These are phyloP conservation scores for Irpex sp. DNA, from an alignment of 1,284 basidiomycete genomes.

Conservation along the genomic window DNA sequence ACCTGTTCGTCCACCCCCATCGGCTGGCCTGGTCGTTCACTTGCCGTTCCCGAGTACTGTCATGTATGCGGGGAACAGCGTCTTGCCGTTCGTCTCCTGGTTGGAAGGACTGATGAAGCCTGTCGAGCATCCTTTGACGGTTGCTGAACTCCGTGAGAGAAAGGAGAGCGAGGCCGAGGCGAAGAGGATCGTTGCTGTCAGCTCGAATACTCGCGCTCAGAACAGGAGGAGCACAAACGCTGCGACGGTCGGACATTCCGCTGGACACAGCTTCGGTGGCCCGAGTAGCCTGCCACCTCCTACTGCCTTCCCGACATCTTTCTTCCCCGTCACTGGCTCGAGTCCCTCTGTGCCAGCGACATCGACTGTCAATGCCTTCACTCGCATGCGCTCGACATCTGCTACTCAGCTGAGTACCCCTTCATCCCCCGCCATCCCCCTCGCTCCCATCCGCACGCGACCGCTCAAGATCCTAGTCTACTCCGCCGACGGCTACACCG, in stretches of 20 bases:
- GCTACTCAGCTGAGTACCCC: constrained; percentile 26
- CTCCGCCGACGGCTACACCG: constrained; percentile 85
- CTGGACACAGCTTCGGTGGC: constrained; percentile 16
- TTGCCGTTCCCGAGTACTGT: constrained; percentile 68
- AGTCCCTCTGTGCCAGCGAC: constrained; percentile 1
- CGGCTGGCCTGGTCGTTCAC: constrained; percentile 70
- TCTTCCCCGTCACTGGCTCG: constrained; percentile 22
- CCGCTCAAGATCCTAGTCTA: constrained; percentile 72
- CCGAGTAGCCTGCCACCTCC: constrained; percentile 29
- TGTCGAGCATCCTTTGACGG: constrained; percentile 23
- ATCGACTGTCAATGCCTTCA: constrained; percentile 16
- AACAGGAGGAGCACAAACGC: constrained; percentile 12
- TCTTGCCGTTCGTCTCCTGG: constrained; percentile 59
- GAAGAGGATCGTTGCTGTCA: constrained; percentile 3
- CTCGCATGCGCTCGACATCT: constrained; percentile 28
- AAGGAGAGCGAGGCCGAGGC: constrained; percentile 1
- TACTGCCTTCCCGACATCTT: constrained; percentile 25
- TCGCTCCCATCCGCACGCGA: constrained; percentile 33
- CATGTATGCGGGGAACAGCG: constrained; percentile 42
- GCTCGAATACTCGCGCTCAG: neutral
- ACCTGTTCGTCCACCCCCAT: constrained; percentile 62
- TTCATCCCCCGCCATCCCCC: constrained; percentile 19
- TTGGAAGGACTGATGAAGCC: constrained; percentile 58
- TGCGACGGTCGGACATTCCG: constrained; percentile 9
- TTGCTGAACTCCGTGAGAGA: constrained; percentile 14